These are phyloP conservation scores for Polyporus tsugae DNA, from an alignment of 1,284 basidiomycete species.

Conservation along the genomic window DNA sequence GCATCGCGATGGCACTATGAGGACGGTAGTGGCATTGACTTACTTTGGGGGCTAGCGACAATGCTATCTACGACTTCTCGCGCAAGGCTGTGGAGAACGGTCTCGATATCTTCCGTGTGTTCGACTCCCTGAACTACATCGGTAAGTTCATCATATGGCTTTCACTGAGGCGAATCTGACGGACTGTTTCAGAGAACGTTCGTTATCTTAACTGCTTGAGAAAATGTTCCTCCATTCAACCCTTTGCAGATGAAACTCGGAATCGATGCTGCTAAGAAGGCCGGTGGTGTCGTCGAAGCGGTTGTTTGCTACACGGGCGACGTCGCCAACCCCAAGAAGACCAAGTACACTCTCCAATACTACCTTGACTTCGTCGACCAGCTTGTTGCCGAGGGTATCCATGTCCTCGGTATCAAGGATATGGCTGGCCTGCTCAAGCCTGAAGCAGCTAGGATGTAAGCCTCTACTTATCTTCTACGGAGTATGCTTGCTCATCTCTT, in stretches of 20 bases:
- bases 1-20: conserved; percentile 39
- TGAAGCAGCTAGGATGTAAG: conserved; percentile 87
- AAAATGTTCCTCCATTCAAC: neutral
- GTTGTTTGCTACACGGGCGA: conserved; percentile 99
- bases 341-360: conserved; percentile 98
- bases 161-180: conserved; percentile 6
- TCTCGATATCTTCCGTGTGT: conserved; percentile 99
- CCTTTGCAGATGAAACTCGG: conserved; percentile 85
- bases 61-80: conserved; percentile 99
- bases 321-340: conserved; percentile 94
- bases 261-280: conserved; percentile 99
- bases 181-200: conserved; percentile 64
- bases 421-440: conserved; percentile 99
- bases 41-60: conserved; percentile 69
- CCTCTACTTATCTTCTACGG: conserved; percentile 7
- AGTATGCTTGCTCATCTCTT: neutral
- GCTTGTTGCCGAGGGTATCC: conserved; percentile 95
- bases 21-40: neutral
- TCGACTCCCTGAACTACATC: conserved; percentile 98
- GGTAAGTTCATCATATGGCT: conserved; percentile 58
- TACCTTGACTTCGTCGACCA: conserved; percentile 97
- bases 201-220: neutral
- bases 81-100: conserved; percentile 99
- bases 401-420: conserved; percentile 98
- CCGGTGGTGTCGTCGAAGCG: conserved; percentile 97